Evolutionary conservation across 345 rosid species (phyloP).

Genomic region (Ceriops tagal): DNA sequence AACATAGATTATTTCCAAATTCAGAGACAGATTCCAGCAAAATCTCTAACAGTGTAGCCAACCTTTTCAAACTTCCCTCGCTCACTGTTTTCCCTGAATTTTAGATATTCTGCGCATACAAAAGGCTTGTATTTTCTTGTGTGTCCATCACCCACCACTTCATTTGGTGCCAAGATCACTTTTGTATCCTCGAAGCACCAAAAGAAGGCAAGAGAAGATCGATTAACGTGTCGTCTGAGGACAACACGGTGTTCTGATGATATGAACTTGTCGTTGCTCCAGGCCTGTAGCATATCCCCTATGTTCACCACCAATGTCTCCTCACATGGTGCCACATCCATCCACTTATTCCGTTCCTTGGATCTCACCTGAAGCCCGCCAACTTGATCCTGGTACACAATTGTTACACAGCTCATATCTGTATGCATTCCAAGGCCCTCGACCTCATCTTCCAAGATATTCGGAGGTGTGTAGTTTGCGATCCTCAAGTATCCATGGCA

Average conservation of each 20-base stretch:
- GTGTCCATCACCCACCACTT: constrained; percentile 27
- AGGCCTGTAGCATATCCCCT: constrained; percentile 44
- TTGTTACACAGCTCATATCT: constrained; percentile 44
- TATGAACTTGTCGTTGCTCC: constrained; percentile 40
- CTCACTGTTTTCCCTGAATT: constrained; percentile 33
- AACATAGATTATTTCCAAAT: background rate
- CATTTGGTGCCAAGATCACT: constrained; percentile 30
- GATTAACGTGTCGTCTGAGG: constrained; percentile 19
- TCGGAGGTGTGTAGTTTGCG: constrained; percentile 33
- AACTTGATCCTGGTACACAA: constrained; percentile 35
- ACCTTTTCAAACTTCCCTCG: constrained; percentile 42
- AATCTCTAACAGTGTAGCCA: constrained; percentile 43
- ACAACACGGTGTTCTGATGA: constrained; percentile 42
- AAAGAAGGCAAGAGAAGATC: constrained; percentile 40
- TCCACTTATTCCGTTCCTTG: constrained; percentile 38
- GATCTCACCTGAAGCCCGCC: constrained; percentile 44
- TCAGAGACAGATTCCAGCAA: constrained; percentile 28
- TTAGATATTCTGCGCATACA: constrained; percentile 41
- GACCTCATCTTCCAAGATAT: constrained; percentile 14
- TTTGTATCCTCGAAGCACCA: constrained; percentile 45
- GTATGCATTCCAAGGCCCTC: constrained; percentile 50
- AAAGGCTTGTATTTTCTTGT: constrained; percentile 29
- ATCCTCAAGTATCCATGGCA: constrained; percentile 44
- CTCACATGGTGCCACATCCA: constrained; percentile 35
- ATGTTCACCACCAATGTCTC: constrained; percentile 40